phyloP scores from a whole-genome alignment of 169 alveolate genomes.

The Hepatocystis sp. region DNA sequence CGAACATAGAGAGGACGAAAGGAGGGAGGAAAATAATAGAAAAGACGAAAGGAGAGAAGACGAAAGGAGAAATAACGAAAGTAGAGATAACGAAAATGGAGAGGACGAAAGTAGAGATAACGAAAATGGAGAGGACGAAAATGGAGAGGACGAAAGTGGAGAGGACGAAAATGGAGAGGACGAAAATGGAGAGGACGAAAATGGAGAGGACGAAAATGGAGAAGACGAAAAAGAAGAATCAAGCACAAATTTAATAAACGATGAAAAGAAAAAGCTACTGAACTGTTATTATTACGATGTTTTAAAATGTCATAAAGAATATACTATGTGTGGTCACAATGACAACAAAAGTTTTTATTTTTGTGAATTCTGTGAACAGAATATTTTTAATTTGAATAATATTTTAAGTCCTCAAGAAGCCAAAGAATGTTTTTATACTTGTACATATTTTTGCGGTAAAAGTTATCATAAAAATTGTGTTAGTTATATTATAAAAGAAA shows the following conservation, averaged over 20 bases:
- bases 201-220: background rate
- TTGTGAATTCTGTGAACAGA: slow-evolving; percentile 49
- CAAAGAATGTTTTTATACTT: slow-evolving; percentile 21
- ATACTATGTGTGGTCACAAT: slow-evolving; percentile 10
- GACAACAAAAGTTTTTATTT: slow-evolving; percentile 13
- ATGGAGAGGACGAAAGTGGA: background rate
- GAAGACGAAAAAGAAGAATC: background rate
- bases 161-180: slow-evolving; percentile 9
- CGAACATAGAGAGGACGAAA: background rate
- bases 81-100: background rate
- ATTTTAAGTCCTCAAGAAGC: slow-evolving; percentile 8
- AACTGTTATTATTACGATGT: slow-evolving; percentile 23
- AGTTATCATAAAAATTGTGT: slow-evolving; percentile 56
- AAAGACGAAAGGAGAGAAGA: background rate
- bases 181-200: no score
- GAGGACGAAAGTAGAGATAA: background rate
- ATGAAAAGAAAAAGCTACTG: background rate
- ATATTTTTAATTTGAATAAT: slow-evolving; percentile 32
- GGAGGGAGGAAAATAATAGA: background rate
- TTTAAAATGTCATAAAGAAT: slow-evolving; percentile 20
- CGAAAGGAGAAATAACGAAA: background rate
- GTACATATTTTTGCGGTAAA: slow-evolving; percentile 48
- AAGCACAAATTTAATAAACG: background rate
- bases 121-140: background rate
- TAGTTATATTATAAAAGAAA: slow-evolving; percentile 11